Evolutionary conservation across 305 asterid genomes (phyloP).

Genomic region (Coffea humblotiana): DNA sequence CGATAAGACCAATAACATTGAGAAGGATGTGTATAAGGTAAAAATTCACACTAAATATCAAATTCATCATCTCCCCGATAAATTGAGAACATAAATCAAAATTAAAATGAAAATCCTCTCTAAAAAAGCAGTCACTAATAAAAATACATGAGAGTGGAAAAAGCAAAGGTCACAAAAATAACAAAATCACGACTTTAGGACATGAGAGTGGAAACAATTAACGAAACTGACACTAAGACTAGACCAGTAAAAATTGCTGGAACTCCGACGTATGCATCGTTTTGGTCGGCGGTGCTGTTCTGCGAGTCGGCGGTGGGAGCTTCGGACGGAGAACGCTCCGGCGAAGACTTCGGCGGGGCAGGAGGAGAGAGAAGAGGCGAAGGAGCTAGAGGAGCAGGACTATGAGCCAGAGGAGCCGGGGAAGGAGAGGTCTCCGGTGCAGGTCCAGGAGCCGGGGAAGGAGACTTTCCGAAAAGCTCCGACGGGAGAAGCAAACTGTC

Average conservation of each 20-base stretch:
- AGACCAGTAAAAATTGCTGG: conserved; percentile 40
- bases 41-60: background rate
- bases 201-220: conserved; percentile 42
- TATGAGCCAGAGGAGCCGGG: conserved; percentile 49
- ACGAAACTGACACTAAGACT: conserved; percentile 49
- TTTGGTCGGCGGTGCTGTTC: conserved; percentile 62
- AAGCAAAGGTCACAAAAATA: conserved; percentile 4
- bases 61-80: background rate
- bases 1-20: too few species aligned
- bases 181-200: conserved; percentile 52
- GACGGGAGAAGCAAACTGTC: conserved; percentile 78
- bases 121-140: conserved; percentile 8
- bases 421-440: conserved; percentile 68
- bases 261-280: conserved; percentile 33
- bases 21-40: background rate
- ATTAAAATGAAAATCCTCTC: conserved; percentile 23
- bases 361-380: conserved; percentile 65
- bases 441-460: conserved; percentile 83
- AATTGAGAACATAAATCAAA: conserved; percentile 5
- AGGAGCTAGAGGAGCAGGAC: conserved; percentile 42
- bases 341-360: conserved; percentile 67
- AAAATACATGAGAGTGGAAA: conserved; percentile 18
- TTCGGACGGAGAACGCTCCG: conserved; percentile 60
- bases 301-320: conserved; percentile 64
- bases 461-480: conserved; percentile 78